Percentiles rank a stretch among this genome's conserved stretches.
These are phyloP conservation scores for Colletotrichum truncatum DNA, from an alignment of 2,329 filamentous ascomycete species.

Conservation along the genomic window DNA sequence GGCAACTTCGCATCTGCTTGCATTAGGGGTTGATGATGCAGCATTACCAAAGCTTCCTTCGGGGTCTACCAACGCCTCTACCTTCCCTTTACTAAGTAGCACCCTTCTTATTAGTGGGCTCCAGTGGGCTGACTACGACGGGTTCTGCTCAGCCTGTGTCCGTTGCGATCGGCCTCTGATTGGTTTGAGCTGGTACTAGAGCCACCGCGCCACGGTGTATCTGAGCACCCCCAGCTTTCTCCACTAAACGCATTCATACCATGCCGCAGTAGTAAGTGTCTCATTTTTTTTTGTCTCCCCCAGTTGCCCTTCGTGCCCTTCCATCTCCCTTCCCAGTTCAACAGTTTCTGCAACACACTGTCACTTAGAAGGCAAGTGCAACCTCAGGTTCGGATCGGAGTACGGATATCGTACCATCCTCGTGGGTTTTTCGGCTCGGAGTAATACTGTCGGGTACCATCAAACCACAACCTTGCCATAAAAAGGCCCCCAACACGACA, in stretches of 20 bases:
- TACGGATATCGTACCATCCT: background rate
- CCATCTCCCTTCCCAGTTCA: background rate
- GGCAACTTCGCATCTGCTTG: background rate
- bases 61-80: background rate
- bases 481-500: background rate
- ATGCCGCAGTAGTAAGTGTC: background rate
- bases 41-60: slow-evolving; percentile 9
- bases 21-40: slow-evolving; percentile 4
- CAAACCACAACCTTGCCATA: background rate
- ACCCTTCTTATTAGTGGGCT: too few relatives aligned
- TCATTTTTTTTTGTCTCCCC: background rate
- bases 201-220: background rate
- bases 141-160: background rate
- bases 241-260: background rate
- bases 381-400: slow-evolving; percentile 1
- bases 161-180: slow-evolving; percentile 19
- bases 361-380: background rate
- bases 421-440: slow-evolving; percentile 7
- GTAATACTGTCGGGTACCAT: background rate
- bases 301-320: background rate
- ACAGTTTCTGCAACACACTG: background rate
- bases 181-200: background rate
- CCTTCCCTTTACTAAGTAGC: background rate
- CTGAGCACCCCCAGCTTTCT: background rate
- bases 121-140: background rate